A percentile compares a stretch with the other conserved stretches of the same genome.
phyloP scores from a whole-genome alignment of 345 rosid species.

The Brassica nigra region DNA sequence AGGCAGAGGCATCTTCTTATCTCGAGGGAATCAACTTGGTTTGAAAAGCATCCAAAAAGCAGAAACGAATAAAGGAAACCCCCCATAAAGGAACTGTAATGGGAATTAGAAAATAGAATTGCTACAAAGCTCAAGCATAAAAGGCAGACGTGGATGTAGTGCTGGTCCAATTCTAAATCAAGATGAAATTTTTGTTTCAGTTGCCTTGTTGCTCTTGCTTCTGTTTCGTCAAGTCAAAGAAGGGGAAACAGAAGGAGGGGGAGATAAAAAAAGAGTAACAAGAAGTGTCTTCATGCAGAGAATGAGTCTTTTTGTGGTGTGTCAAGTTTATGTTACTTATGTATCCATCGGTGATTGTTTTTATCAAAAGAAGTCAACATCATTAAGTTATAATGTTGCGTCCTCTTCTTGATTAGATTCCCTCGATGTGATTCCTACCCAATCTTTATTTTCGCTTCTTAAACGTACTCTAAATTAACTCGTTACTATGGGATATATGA shows the following conservation, averaged over 20 bases:
- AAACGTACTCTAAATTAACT: constrained; percentile 39
- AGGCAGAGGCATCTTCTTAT: constrained; percentile 44
- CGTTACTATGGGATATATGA: constrained; percentile 72
- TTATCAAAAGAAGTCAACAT: background rate
- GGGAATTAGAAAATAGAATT: background rate
- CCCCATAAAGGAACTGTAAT: background rate
- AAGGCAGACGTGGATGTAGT: constrained; percentile 13
- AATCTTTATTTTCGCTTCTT: background rate
- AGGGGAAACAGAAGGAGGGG: constrained; percentile 48
- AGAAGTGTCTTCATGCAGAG: background rate
- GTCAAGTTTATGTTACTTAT: constrained; percentile 14
- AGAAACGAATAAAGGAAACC: constrained; percentile 30
- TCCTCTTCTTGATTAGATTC: constrained; percentile 1
- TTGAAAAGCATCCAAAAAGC: constrained; percentile 46
- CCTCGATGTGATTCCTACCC: background rate
- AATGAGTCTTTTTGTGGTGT: background rate
- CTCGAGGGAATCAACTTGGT: constrained; percentile 26
- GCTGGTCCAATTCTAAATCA: constrained; percentile 20
- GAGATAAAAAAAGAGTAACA: constrained; percentile 37
- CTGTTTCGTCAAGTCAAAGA: constrained; percentile 58
- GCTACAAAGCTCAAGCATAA: background rate
- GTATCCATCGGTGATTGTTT: background rate
- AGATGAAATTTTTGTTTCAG: constrained; percentile 64
- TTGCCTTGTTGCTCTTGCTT: constrained; percentile 51
- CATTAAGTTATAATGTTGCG: background rate